phyloP scores from a whole-genome alignment of 257 asterid species.

The Prunella vulgaris region DNA sequence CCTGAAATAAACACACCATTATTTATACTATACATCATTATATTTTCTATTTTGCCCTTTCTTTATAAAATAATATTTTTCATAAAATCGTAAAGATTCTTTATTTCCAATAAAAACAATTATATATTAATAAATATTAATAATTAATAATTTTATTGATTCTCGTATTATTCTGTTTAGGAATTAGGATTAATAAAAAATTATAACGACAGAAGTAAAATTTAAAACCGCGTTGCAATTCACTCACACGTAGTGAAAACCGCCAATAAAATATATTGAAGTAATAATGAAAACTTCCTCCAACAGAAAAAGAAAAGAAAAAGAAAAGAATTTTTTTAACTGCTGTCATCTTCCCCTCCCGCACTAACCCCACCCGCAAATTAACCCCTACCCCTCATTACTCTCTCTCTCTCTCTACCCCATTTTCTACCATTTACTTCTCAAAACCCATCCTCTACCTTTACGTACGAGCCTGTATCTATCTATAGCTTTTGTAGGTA shows the following conservation, averaged over 20 bases:
- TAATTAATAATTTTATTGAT: too few species aligned
- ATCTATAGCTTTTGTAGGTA: conserved; percentile 21
- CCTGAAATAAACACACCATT: too few species aligned
- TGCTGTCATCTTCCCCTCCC: conserved; percentile 37
- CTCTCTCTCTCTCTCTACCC: conserved; percentile 24
- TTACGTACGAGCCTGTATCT: conserved; percentile 29
- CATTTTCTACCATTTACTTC: conserved; percentile 24
- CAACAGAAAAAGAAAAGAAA: conserved; percentile 12
- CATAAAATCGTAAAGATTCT: too few species aligned
- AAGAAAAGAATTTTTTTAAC: background rate
- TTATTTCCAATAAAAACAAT: too few species aligned
- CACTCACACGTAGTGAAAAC: background rate
- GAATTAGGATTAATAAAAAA: too few species aligned
- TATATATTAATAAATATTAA: too few species aligned
- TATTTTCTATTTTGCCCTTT: too few species aligned
- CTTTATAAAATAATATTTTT: too few species aligned
- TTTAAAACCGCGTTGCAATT: background rate
- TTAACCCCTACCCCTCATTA: conserved; percentile 19
- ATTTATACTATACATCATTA: too few species aligned
- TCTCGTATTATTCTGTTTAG: too few species aligned
- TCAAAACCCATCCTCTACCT: conserved; percentile 26
- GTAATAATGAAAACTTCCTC: background rate
- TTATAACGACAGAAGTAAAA: too few species aligned
- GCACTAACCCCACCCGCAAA: conserved; percentile 17
- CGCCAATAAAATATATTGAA: too few species aligned